Evolutionary conservation across 164 flowering plant species (phyloP), one percentile per base, ranked within the genome.

Genomic region (Brasenia schreberi): DNA sequence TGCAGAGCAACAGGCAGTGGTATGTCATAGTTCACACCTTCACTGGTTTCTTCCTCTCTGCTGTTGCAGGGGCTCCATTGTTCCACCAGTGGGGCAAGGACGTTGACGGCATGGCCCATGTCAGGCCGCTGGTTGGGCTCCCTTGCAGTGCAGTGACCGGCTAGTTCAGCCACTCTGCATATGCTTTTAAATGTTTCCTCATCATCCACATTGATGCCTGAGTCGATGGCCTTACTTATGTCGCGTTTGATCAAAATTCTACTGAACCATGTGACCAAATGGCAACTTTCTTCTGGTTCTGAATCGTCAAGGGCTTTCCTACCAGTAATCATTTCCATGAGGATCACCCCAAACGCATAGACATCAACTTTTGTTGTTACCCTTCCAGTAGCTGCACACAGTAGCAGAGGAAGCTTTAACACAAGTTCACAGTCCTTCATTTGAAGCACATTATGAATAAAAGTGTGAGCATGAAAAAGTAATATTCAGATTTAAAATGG

Each of bases 121-220:
- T 79, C 84, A 0, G 87, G 87, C 65, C 84, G 79, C 59, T 81
- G 85, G 65, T 65, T 49, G 33, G 85, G 83, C 59, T 84, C 85
- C 0, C 85, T 80, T 9, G 81, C 77, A 5, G 83, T 81, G 74
- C 87, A 83, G 64, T 83, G 78, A 12, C 87, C 82, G 5, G 87
- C 83, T 18, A 84, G 79, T 65, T 84, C 84, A 19, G 84, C 77
- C 12, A 82, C 85, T 43, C 59, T 74, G 65, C 74, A 69, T 18
- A 84, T 80, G 78, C 73, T 77, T 16, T 18, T 66, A 33, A 56
- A 80, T 3, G 78, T 84, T 63, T 83, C 87, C 0, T 83, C 82
- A 12, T 75, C 85, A 12, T 45, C 53, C 4, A 79, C 78, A 42
- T 77, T 59, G 7, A 83, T 72, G 5, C 70, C 53, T 6, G 77